Conservation (phyloP, 1,284 basidiomycete genomes). For the Athelia psychrophila region DNA sequence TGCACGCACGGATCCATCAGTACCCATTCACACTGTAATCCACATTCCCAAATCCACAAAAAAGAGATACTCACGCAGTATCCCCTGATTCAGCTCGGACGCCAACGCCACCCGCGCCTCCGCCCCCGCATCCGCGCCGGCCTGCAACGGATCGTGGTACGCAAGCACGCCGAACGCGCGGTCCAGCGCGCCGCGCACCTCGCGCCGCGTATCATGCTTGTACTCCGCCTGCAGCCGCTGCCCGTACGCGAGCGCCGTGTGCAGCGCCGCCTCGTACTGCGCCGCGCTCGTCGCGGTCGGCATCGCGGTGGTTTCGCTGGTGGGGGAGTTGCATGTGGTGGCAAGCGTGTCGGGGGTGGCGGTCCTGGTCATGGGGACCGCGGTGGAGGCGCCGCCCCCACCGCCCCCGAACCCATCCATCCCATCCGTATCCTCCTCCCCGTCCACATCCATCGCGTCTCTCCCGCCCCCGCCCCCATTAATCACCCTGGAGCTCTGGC, state of each 20-base stretch:
- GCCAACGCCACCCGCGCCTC: constrained; percentile 65
- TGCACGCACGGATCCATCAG: constrained; percentile 25
- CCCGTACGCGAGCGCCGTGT: constrained; percentile 66
- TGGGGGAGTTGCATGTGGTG: too few species aligned
- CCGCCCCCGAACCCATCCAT: constrained; percentile 53
- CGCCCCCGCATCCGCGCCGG: constrained; percentile 61
- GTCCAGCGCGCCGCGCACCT: constrained; percentile 63
- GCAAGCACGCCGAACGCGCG: constrained; percentile 77
- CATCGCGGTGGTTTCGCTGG: too few species aligned
- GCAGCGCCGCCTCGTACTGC: constrained; percentile 55
- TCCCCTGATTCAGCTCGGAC: constrained; percentile 76
- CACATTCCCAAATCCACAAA: not conserved
- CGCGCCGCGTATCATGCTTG: constrained; percentile 53
- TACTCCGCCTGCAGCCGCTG: constrained; percentile 67
- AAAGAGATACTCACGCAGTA: constrained; percentile 57
- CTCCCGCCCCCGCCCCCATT: constrained; percentile 24
- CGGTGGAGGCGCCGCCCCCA: constrained; percentile 19
- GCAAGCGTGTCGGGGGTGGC: not conserved
- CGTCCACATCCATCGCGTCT: constrained; percentile 44
- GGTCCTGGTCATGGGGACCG: not conserved
- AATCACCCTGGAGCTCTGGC: constrained; percentile 20
- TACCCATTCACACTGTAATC: not conserved
- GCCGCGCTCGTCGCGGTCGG: constrained; percentile 23
- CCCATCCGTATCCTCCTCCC: constrained; percentile 40
- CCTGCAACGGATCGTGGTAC: constrained; percentile 68